Evolutionary conservation across 495 filamentous ascomycete species (phyloP).

Genomic region (Xylaria bambusicola): DNA sequence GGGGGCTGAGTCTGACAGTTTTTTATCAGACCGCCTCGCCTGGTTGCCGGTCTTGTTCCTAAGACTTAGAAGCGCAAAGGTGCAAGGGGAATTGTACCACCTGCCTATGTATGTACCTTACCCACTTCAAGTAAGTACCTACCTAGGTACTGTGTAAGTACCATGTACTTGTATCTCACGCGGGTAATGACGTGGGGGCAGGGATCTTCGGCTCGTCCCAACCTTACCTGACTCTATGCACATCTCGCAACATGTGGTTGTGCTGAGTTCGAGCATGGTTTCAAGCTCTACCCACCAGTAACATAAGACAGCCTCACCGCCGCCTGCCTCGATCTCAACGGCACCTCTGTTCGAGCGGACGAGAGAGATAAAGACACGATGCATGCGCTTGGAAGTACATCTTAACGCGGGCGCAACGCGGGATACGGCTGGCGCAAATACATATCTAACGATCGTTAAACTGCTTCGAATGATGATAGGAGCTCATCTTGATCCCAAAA

Average conservation of each 20-base stretch:
- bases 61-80: too few relatives aligned
- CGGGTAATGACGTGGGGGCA: slow-evolving; percentile 14
- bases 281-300: too few relatives aligned
- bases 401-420: slow-evolving; percentile 11
- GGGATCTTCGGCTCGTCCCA: neutral
- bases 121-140: too few relatives aligned
- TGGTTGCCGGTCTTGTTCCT: too few relatives aligned
- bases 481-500: slow-evolving; percentile 15
- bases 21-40: too few relatives aligned
- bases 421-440: slow-evolving; percentile 5
- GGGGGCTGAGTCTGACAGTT: too few relatives aligned
- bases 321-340: neutral
- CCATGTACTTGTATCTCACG: neutral
- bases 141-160: neutral
- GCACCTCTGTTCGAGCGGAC: neutral
- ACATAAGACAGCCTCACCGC: neutral
- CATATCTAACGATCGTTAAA: neutral
- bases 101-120: too few relatives aligned
- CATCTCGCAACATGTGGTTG: too few relatives aligned
- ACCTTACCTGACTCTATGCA: neutral
- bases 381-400: neutral
- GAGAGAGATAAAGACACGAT: slow-evolving; percentile 1
- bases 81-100: too few relatives aligned
- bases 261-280: too few relatives aligned
- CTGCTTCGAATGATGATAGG: slow-evolving; percentile 25